Percentiles rank a stretch among this genome's conserved stretches.
Evolutionary conservation across 352 stramenopile species (phyloP).

Genomic region (Phytophthora pinifolia): DNA sequence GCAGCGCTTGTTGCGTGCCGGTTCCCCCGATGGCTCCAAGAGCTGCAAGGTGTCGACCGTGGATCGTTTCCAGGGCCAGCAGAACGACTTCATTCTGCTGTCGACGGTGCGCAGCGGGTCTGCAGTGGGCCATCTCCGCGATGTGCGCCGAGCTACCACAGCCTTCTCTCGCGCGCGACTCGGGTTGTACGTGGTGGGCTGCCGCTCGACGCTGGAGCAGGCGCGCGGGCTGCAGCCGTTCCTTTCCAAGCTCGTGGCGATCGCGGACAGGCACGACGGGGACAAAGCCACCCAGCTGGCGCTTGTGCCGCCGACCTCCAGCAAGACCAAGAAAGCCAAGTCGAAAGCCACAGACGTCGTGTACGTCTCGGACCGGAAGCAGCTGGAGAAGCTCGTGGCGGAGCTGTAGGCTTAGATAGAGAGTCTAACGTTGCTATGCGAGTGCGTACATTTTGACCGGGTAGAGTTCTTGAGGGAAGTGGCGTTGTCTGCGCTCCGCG

Average conservation of each 20-base stretch:
- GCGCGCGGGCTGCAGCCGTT: constrained; percentile 75
- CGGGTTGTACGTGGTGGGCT: constrained; percentile 94
- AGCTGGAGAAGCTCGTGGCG: constrained; percentile 32
- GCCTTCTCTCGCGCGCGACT: constrained; percentile 91
- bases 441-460: constrained; percentile 95
- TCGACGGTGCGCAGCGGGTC: constrained; percentile 91
- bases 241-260: constrained; percentile 32
- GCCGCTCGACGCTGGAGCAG: constrained; percentile 60
- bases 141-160: constrained; percentile 92
- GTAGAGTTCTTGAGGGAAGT: constrained; percentile 95
- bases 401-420: constrained; percentile 21
- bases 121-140: constrained; percentile 88
- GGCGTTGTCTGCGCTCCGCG: constrained; percentile 75
- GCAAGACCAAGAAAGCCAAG: constrained; percentile 26
- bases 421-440: constrained; percentile 31
- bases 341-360: constrained; percentile 16
- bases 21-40: constrained; percentile 18
- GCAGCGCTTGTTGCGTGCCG: constrained; percentile 71
- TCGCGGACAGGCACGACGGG: constrained; percentile 22
- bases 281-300: constrained; percentile 37
- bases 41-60: constrained; percentile 86
- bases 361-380: constrained; percentile 29
- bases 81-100: constrained; percentile 96
- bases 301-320: constrained; percentile 25
- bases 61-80: constrained; percentile 95